These are phyloP conservation scores for Wallacemonas sp. DNA, from an alignment of 208 protist species.

Conservation along the genomic window DNA sequence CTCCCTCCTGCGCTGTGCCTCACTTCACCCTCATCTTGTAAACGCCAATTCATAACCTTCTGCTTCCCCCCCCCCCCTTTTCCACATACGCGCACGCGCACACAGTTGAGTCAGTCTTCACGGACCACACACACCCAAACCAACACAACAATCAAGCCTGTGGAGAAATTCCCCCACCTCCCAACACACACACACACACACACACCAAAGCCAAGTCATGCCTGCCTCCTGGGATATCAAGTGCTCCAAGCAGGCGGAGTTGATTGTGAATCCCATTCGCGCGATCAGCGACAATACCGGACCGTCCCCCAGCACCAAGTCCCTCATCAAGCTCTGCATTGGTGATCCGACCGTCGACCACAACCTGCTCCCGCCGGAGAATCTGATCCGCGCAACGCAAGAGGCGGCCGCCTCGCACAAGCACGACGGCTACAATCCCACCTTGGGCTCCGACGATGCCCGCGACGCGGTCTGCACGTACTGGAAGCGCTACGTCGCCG, in stretches of 20 bases:
- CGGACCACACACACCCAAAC: too few species aligned
- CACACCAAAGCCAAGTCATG: background rate
- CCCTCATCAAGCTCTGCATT: constrained; percentile 46
- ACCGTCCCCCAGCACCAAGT: constrained; percentile 28
- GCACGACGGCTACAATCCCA: constrained; percentile 77
- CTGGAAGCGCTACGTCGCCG: constrained; percentile 35
- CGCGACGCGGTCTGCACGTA: constrained; percentile 57
- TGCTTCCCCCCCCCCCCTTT: background rate
- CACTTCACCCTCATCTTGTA: too few species aligned
- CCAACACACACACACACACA: background rate
- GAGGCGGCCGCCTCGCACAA: constrained; percentile 42
- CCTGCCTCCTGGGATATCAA: constrained; percentile 12
- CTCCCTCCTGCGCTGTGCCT: too few species aligned
- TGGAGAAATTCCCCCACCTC: too few species aligned
- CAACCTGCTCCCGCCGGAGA: constrained; percentile 56
- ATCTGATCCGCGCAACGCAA: constrained; percentile 50
- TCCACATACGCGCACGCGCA: too few species aligned
- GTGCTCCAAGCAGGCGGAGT: constrained; percentile 15
- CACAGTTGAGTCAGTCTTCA: too few species aligned
- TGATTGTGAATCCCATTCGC: constrained; percentile 22
- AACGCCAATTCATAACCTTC: background rate
- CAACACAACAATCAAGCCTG: too few species aligned
- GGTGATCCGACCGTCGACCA: constrained; percentile 75
- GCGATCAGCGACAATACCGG: constrained; percentile 58
- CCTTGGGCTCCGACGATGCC: constrained; percentile 45